Evolutionary conservation across 1,284 basidiomycete genomes (phyloP).

Genomic region (Tylopilus sp.): DNA sequence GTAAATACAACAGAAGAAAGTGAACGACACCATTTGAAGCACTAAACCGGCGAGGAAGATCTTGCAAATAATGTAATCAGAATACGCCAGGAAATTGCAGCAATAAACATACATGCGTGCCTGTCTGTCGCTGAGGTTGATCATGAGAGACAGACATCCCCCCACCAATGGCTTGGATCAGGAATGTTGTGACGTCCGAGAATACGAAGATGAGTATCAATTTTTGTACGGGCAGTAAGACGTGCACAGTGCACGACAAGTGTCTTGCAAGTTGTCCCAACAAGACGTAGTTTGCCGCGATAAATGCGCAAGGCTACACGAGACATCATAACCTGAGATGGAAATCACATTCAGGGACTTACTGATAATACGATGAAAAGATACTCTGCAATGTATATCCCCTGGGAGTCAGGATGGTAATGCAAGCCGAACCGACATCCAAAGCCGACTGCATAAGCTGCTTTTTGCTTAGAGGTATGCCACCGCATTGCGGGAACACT

Average conservation of each 20-base stretch:
- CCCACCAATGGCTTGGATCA: slow-evolving; percentile 48
- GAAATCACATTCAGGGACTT: neutral
- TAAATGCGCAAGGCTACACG: slow-evolving; percentile 59
- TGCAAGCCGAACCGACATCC: slow-evolving; percentile 36
- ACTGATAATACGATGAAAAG: slow-evolving; percentile 64
- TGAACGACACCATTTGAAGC: slow-evolving; percentile 60
- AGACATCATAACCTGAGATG: neutral
- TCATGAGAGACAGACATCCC: slow-evolving; percentile 9
- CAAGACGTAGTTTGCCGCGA: slow-evolving; percentile 67
- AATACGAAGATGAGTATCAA: slow-evolving; percentile 52
- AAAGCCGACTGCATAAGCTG: slow-evolving; percentile 51
- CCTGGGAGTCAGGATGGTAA: slow-evolving; percentile 36
- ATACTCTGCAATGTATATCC: slow-evolving; percentile 56
- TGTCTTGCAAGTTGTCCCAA: slow-evolving; percentile 57
- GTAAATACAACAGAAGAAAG: slow-evolving; percentile 56
- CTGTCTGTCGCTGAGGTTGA: slow-evolving; percentile 21
- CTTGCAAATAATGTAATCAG: slow-evolving; percentile 43
- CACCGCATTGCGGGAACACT: slow-evolving; percentile 10
- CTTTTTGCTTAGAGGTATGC: slow-evolving; percentile 16
- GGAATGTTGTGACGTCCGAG: slow-evolving; percentile 63
- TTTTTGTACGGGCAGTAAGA: slow-evolving; percentile 50
- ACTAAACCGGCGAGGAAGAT: slow-evolving; percentile 62
- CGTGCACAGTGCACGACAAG: slow-evolving; percentile 46
- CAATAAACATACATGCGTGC: slow-evolving; percentile 37
- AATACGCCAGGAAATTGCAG: slow-evolving; percentile 50